Base-by-base conservation (phyloP, 1,139 yeast species). In the Spathaspora sp. region DNA sequence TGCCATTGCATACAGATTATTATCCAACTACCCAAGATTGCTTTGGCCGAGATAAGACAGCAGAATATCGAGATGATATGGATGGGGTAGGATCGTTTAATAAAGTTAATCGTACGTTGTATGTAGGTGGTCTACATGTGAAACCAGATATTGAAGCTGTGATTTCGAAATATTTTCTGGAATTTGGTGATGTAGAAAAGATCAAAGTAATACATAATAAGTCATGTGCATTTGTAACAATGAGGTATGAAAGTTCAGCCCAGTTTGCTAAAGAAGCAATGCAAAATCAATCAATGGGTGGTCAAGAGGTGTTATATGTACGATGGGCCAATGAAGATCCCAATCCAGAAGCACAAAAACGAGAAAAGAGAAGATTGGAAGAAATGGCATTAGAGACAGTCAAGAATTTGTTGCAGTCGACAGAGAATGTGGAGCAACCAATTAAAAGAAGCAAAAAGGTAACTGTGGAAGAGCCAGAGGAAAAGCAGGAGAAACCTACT, bases 241-340 rank as follows among this genome's bases (percentile, higher is more conserved):
- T 72, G 61, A 73, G 74, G 46, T 64, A 75, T 39, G 96, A 89
- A 56, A 63, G 75, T 26, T 84, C 80, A 58, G 97, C 97, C 0
- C 97, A 91, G 63, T 91, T 91, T 72, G 97, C 96, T 1, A 88
- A 89, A 58, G 98, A 90, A 61, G 96, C 96, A 2, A 87, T 90
- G 96, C 80, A 84, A 39, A 82, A 84, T 46, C 98, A 93, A 60
- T 76, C 88, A 5, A 64, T 91, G 25, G 71, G 69, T 20, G 82
- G 51, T 18, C 75, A 80, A 43, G 96, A 88, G 50, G 74, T 87
- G 0, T 61, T 91, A 44, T 78, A 76, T 51, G 80, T 91, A 1
- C 76, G 90, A 51, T 93, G 98, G 98, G 96, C 98, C 0, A 83
- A 81, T 48, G 93, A 86, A 46, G 97, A 89, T 60, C 95, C 96